These are phyloP conservation scores for Backusella mclennaniae DNA, from an alignment of 192 early-diverging fungal species.

Conservation along the genomic window DNA sequence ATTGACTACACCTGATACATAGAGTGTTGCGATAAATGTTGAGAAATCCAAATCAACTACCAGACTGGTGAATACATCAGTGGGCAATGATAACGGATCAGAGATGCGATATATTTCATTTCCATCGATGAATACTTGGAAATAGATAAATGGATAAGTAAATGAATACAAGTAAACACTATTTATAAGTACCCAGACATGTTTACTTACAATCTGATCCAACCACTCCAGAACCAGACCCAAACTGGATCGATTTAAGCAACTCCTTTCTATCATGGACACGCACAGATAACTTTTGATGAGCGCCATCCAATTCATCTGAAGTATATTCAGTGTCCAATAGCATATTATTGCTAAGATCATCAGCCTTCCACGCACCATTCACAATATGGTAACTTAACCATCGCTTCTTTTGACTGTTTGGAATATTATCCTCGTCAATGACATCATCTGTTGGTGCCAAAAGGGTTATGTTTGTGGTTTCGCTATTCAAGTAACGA, in stretches of 20 bases:
- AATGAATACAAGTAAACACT: neutral
- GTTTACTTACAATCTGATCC: conserved; percentile 16
- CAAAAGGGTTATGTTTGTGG: conserved; percentile 59
- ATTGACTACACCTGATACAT: conserved; percentile 14
- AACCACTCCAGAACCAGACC: conserved; percentile 13
- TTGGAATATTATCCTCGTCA: conserved; percentile 44
- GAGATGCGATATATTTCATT: conserved; percentile 29
- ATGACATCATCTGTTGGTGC: conserved; percentile 60
- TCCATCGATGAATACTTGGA: conserved; percentile 11
- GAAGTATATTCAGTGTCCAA: conserved; percentile 50
- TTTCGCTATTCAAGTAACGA: conserved; percentile 54
- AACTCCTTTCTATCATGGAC: neutral
- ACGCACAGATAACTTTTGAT: conserved; percentile 20
- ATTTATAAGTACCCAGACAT: neutral
- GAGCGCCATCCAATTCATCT: neutral
- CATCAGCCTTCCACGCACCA: conserved; percentile 40
- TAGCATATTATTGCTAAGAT: conserved; percentile 47
- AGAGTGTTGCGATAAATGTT: conserved; percentile 33
- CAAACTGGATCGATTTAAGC: conserved; percentile 29
- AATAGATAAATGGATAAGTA: neutral
- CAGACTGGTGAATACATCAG: conserved; percentile 15
- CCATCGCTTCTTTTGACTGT: conserved; percentile 41
- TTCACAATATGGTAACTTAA: conserved; percentile 66
- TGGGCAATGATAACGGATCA: conserved; percentile 19
- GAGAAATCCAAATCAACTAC: conserved; percentile 34